Evolutionary conservation across 306 rosid species (phyloP), one percentile per base, ranked within the genome.

Genomic region (Nissolia schottii): DNA sequence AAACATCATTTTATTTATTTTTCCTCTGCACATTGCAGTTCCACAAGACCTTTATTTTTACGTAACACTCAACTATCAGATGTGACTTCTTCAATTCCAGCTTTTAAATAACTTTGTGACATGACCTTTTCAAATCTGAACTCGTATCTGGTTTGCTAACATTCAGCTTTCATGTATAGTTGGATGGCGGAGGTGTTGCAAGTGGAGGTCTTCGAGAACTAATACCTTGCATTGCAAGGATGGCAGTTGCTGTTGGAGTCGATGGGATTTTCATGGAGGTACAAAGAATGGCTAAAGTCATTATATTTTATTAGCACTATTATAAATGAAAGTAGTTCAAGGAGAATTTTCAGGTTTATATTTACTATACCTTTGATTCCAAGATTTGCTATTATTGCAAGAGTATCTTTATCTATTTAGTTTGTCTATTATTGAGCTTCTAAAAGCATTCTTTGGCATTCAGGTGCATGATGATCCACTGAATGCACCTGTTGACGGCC

Each of bases 251-350:
- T 5, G 99, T 94, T 63, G 99, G 97, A 64, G 97, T 94, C 23
- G 99, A 94, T 77, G 99, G 99, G 56, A 86, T 94, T 76, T 94
- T 94, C 87, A 87, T 91, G 98, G 98, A 91, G 97, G 98, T 94
- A 84, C 35, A 19, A 12, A 19, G 37, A 68, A 60, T 77, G 54
- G 41, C 70, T 20, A 22, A 45, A 76, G 23, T 45, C 43, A 40
- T 24, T 22, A 38, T 70, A 12, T 57, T 40, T 53, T 65, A n/a
- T 16, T 53, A 51, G 34, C 38, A 40, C 5, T 76, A 60, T 23
- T 32, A 28, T 20, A 54, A 67, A 61, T 57, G 12, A 40, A 50
- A 65, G 43, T 72, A 43, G 28, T 54, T 54, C 25, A 25, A 19
- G 29, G 14, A 14, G 70, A 73, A 56, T 49, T 55, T 35, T 49